phyloP scores from a whole-genome alignment of 192 early-diverging fungal species.

The Podila clonocystis region DNA sequence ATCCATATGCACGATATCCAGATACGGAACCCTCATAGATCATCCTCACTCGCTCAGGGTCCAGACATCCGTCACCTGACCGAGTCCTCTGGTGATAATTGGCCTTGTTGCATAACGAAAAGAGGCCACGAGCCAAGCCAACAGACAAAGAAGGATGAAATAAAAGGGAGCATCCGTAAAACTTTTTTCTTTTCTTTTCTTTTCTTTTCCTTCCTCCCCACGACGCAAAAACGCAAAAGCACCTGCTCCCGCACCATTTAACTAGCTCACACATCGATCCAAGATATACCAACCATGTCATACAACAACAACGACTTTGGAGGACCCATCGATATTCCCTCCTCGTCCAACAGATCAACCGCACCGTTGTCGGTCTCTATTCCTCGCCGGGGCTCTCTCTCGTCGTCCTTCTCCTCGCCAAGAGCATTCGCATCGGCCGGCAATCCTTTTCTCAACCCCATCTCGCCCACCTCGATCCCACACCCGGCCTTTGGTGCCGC shows the following conservation, averaged over 20 bases:
- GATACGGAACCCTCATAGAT: no score
- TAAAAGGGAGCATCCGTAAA: no score
- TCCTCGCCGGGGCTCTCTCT: not conserved
- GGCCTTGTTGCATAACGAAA: not conserved
- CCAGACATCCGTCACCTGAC: no score
- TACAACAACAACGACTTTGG: slow-evolving; percentile 5
- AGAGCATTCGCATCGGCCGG: no score
- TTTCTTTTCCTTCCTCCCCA: not conserved
- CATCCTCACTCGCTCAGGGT: no score
- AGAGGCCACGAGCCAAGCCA: not conserved
- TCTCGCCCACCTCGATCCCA: not conserved
- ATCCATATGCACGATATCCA: no score
- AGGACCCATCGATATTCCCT: not conserved
- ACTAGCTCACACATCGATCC: slow-evolving; percentile 15
- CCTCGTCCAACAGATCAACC: not conserved
- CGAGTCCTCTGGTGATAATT: no score
- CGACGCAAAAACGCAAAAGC: not conserved
- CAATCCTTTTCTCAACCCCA: not conserved
- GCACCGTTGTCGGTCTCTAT: not conserved
- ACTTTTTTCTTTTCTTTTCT: not conserved
- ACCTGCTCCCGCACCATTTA: not conserved
- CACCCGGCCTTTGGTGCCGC: not conserved
- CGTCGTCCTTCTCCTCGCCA: no score
- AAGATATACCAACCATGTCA: not conserved
- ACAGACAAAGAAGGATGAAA: not conserved